A percentile compares a stretch with the other conserved stretches of the same genome.
These are phyloP conservation scores for Rhytidiadelphus loreus DNA, from an alignment of 225 moss, liverwort and hornwort genomes.

Conservation along the genomic window DNA sequence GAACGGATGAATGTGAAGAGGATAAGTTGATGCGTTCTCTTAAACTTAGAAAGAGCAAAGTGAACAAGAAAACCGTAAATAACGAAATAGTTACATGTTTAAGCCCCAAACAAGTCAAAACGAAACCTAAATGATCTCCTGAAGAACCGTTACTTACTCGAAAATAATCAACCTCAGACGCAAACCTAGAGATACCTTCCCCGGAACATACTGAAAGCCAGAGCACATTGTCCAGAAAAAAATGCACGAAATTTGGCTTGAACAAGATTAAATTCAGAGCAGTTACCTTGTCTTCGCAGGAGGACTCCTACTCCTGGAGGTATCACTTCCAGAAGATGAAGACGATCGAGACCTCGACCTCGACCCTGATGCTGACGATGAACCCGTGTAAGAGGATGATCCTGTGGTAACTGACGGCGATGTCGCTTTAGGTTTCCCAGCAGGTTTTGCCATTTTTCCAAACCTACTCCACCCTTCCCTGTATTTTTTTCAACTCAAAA, in stretches of 20 bases:
- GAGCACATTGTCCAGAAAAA: background rate
- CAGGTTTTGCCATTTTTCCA: constrained; percentile 27
- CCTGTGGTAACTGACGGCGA: constrained; percentile 89
- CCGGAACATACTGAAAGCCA: background rate
- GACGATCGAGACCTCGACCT: constrained; percentile 91
- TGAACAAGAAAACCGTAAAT: background rate
- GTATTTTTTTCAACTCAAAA: background rate
- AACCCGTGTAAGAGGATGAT: constrained; percentile 87
- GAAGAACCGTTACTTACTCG: background rate
- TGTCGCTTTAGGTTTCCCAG: constrained; percentile 62
- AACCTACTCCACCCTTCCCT: background rate
- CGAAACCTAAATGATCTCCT: background rate
- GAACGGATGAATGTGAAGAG: background rate
- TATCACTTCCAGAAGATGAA: constrained; percentile 83
- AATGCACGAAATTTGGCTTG: background rate
- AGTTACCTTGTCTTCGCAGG: constrained; percentile 64
- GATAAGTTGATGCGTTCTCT: background rate
- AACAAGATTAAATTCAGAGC: background rate
- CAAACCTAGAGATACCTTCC: background rate
- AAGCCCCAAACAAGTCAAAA: background rate
- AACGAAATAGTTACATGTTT: background rate
- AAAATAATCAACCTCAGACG: background rate
- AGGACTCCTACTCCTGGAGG: constrained; percentile 85
- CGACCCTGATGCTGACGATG: constrained; percentile 56
- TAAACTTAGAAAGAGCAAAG: background rate